Conservation (phyloP, 139 green algal species). For the Chlorella sorokiniana region DNA sequence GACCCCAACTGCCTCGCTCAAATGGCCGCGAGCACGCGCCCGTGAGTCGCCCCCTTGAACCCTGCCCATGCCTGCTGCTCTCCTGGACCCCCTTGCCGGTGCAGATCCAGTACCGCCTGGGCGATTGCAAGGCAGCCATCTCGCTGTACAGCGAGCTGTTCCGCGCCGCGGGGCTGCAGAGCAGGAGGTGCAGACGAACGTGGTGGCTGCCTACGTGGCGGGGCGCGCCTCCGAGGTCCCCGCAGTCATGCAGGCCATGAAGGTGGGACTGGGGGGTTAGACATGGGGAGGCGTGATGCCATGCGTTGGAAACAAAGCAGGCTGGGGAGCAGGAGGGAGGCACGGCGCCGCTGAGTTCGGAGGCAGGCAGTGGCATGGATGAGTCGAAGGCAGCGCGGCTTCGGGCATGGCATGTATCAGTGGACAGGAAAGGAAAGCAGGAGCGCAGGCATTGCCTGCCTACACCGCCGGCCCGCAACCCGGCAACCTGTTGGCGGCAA, state of each 20-base stretch:
- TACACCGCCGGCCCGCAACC: too few relatives aligned
- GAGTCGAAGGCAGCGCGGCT: too few relatives aligned
- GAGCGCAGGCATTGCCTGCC: too few relatives aligned
- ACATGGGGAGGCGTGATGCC: not conserved
- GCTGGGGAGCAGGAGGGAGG: too few relatives aligned
- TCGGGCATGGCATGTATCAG: too few relatives aligned
- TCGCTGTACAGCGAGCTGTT: constrained; percentile 61
- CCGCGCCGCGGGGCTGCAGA: constrained; percentile 51
- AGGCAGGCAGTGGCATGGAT: too few relatives aligned
- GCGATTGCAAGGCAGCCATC: constrained; percentile 61
- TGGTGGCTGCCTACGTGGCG: constrained; percentile 82
- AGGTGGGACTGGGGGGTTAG: constrained; percentile 21
- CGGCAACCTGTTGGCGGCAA: too few relatives aligned
- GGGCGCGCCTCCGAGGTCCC: constrained; percentile 68
- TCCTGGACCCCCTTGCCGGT: not conserved
- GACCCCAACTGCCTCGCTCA: not conserved
- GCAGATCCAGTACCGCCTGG: constrained; percentile 72
- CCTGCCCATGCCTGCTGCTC: not conserved
- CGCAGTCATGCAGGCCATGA: constrained; percentile 72
- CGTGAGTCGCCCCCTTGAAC: not conserved
- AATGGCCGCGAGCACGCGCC: too few relatives aligned
- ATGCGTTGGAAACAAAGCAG: not conserved
- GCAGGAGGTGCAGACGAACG: constrained; percentile 82
- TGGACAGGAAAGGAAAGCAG: too few relatives aligned
- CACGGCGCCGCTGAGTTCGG: too few relatives aligned